A percentile compares a stretch with the other conserved stretches of the same genome.
Evolutionary conservation across 2,329 filamentous ascomycete genomes (phyloP).

Genomic region (Bipolaris oryzae): DNA sequence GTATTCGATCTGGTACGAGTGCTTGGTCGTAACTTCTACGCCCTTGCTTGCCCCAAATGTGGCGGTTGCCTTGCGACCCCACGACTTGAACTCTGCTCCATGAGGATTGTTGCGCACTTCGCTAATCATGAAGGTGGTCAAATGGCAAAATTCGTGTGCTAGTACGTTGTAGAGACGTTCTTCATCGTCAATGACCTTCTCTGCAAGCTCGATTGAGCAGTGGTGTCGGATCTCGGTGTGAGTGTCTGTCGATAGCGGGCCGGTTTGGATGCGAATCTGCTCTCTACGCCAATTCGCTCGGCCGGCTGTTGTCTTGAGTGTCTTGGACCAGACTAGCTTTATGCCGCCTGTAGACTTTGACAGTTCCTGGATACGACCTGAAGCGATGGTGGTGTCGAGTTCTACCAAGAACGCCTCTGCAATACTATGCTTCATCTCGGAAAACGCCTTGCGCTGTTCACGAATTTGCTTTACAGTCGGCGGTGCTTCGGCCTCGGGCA

Average conservation of each 20-base stretch:
- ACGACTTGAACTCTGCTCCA: conserved; percentile 81
- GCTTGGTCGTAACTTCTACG: conserved; percentile 84
- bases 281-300: conserved; percentile 59
- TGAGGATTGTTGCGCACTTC: conserved; percentile 78
- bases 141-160: conserved; percentile 96
- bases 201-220: conserved; percentile 84
- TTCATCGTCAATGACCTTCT: conserved; percentile 80
- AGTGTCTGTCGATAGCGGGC: conserved; percentile 30
- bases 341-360: conserved; percentile 71
- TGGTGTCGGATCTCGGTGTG: conserved; percentile 58
- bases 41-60: conserved; percentile 64
- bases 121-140: conserved; percentile 88
- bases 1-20: conserved; percentile 87
- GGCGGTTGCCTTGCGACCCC: conserved; percentile 60
- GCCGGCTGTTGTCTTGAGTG: conserved; percentile 79
- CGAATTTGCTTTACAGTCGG: conserved; percentile 32
- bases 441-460: conserved; percentile 62
- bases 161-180: conserved; percentile 83
- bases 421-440: conserved; percentile 64
- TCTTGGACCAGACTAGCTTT: conserved; percentile 74
- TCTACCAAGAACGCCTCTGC: conserved; percentile 69
- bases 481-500: background rate
- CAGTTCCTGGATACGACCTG: conserved; percentile 64
- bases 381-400: conserved; percentile 70
- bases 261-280: conserved; percentile 45